phyloP scores from a whole-genome alignment of 164 flowering plant species.

The Cinnamomum micranthum region DNA sequence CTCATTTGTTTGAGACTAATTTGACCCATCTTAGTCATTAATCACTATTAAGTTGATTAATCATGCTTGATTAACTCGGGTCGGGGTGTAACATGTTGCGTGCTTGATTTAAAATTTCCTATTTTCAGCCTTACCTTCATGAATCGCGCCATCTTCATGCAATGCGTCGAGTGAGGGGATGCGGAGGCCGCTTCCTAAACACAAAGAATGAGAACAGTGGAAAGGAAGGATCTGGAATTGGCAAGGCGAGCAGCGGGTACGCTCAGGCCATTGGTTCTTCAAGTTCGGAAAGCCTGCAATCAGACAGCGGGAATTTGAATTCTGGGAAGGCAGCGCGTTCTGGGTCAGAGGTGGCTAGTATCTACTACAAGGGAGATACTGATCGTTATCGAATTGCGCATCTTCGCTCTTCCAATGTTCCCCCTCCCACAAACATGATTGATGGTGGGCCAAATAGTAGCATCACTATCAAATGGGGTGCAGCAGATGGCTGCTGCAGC shows the following conservation, averaged over 20 bases:
- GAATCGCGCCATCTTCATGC: conserved; percentile 94
- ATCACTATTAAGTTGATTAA: too few species aligned
- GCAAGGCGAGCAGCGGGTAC: conserved; percentile 10
- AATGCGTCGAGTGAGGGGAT: conserved; percentile 80
- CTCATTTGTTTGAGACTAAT: too few species aligned
- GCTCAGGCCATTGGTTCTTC: conserved; percentile 40
- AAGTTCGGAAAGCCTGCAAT: conserved; percentile 56
- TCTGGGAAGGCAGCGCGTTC: conserved; percentile 44
- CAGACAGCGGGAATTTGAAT: conserved; percentile 45
- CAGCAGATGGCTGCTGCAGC: conserved; percentile 52
- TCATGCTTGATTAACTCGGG: too few species aligned
- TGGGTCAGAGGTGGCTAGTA: conserved; percentile 62
- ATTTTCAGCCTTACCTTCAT: conserved; percentile 71
- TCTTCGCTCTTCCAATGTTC: conserved; percentile 34
- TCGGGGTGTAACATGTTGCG: too few species aligned
- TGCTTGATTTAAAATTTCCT: background rate
- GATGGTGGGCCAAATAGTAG: conserved; percentile 33
- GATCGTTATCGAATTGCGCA: conserved; percentile 32
- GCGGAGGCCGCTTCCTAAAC: conserved; percentile 85
- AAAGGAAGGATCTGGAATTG: conserved; percentile 22
- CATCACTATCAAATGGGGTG: conserved; percentile 49
- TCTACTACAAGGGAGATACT: conserved; percentile 38
- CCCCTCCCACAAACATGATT: conserved; percentile 29
- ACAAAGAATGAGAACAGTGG: conserved; percentile 33
- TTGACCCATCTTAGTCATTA: too few species aligned